Percentiles rank a stretch among this genome's conserved stretches.
phyloP scores from a whole-genome alignment of 2,329 filamentous ascomycete genomes.

The Tolypocladium inflatum region DNA sequence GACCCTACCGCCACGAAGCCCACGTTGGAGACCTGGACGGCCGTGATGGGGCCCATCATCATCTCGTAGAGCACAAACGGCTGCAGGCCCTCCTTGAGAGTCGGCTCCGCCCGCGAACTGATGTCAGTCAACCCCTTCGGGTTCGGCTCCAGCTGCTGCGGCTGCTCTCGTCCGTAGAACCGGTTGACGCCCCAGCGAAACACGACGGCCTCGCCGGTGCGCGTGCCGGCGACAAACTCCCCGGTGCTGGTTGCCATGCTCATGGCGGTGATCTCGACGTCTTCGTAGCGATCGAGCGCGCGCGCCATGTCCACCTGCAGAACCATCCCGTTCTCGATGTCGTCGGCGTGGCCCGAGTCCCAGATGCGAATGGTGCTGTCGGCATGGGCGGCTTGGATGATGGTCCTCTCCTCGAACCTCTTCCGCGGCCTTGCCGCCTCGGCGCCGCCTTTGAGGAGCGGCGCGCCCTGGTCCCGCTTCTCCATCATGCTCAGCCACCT shows the following conservation, averaged over 20 bases:
- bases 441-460: constrained; percentile 69
- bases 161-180: constrained; percentile 54
- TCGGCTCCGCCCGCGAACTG: constrained; percentile 58
- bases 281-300: constrained; percentile 68
- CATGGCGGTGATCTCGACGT: constrained; percentile 69
- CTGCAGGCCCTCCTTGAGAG: constrained; percentile 69
- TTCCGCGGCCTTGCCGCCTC: constrained; percentile 61
- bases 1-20: constrained; percentile 87
- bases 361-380: constrained; percentile 88
- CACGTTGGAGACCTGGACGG: constrained; percentile 77
- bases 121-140: constrained; percentile 69
- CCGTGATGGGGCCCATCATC: constrained; percentile 71
- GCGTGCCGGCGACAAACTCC: constrained; percentile 75
- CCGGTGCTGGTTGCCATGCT: constrained; percentile 72
- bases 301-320: constrained; percentile 82
- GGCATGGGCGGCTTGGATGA: constrained; percentile 79
- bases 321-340: constrained; percentile 76
- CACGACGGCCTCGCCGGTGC: constrained; percentile 73
- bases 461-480: constrained; percentile 67
- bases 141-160: constrained; percentile 42
- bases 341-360: constrained; percentile 86
- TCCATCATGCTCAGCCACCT: constrained; percentile 91
- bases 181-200: constrained; percentile 84
- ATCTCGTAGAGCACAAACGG: constrained; percentile 76
- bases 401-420: constrained; percentile 71